phyloP scores from a whole-genome alignment of 2,329 filamentous ascomycete species.

The Penicillium sclerotigenum region DNA sequence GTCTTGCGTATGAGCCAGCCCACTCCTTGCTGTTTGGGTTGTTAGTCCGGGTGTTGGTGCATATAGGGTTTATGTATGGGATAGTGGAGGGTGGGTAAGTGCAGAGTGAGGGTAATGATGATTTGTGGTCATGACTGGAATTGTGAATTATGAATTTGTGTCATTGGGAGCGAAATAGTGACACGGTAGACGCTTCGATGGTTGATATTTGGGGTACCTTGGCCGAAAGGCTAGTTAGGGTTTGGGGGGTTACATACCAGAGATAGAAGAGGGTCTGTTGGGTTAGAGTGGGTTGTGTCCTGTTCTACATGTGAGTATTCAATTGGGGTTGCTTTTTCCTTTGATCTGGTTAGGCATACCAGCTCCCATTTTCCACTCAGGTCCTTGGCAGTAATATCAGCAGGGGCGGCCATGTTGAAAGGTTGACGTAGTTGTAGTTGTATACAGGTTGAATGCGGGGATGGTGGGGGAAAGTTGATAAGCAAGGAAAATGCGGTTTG shows the following conservation, averaged over 20 bases:
- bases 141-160: background rate
- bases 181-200: background rate
- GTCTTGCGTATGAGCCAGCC: conserved; percentile 70
- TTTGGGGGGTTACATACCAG: conserved; percentile 46
- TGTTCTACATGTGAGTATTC: conserved; percentile 34
- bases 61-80: background rate
- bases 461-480: conserved; percentile 14
- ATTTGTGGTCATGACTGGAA: background rate
- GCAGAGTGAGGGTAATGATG: background rate
- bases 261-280: conserved; percentile 64
- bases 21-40: conserved; percentile 58
- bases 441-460: conserved; percentile 16
- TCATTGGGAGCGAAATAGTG: background rate
- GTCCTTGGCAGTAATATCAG: conserved; percentile 63
- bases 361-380: conserved; percentile 68
- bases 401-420: conserved; percentile 67
- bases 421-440: conserved; percentile 4
- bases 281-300: conserved; percentile 73
- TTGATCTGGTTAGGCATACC: conserved; percentile 48
- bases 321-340: background rate
- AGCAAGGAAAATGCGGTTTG: background rate
- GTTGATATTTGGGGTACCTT: background rate
- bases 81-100: background rate
- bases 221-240: background rate
- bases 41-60: conserved; percentile 11